Base-by-base conservation (phyloP, 768 basidiomycete species). In the Kwoniella sp. region DNA sequence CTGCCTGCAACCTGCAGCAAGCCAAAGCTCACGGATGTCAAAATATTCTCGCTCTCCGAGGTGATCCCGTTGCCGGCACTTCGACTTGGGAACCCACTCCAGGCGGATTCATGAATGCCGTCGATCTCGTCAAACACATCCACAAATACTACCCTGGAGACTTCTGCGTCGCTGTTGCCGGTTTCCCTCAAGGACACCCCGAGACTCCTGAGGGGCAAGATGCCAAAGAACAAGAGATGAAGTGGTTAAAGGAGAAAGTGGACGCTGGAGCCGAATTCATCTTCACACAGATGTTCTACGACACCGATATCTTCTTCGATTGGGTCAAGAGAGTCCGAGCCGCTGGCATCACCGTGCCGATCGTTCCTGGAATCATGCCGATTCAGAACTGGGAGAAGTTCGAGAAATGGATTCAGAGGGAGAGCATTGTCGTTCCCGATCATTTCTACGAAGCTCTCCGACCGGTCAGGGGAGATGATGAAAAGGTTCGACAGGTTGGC, bases 271-370 rank as follows among this genome's bases (percentile, higher is more conserved):
- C 88, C 65, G 85, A 87, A 77, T 91, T 95, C 82, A 96, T 97
- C 80, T 96, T 97, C 83, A 96, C 94, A 0, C 94, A 97, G 80
- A 92, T 97, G 91, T 97, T 97, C 83, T 96, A 94, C 82, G 94
- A 96, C 72, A 88, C 89, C 52, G 85, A 91, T 33, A 77, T 98
- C 71, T 98, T 99, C 82, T 87, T 96, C 73, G 83, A 84, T 54
- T 99, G 96, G 96, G 93, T 90, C 44, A 87, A 86, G 65, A 68
- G 86, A 48, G 86, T 92, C 30, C 86, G 92, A 62, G 89, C 84
- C 12, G 90, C 89, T 0, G 92, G 92, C 7, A 92, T 94, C 77
- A 90, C 87, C 1, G 83, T 93, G 27, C 93, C 92, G 19, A 90
- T 95, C 69, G 88, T 94, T 13, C 92, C 92, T 30, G 92, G 92